A percentile compares a stretch with the other conserved stretches of the same genome.
Conservation (phyloP, 2,329 filamentous ascomycete genomes). For the Nigrospora sphaerica region DNA sequence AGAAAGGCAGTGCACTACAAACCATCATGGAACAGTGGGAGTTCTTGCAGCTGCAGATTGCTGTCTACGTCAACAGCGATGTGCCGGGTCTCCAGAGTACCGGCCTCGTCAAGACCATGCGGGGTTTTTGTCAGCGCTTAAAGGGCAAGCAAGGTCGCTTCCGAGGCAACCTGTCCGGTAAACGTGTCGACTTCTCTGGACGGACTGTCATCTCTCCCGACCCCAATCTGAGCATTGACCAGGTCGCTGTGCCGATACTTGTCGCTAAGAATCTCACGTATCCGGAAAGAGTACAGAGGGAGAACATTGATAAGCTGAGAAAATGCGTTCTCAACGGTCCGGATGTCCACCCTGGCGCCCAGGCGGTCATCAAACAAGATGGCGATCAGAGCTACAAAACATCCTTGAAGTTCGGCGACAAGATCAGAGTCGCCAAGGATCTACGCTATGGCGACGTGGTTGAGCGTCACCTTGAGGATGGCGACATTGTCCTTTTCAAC, state of each 20-base stretch:
- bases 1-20: slow-evolving; percentile 75
- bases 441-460: slow-evolving; percentile 82
- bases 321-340: slow-evolving; percentile 69
- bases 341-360: slow-evolving; percentile 79
- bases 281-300: slow-evolving; percentile 76
- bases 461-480: slow-evolving; percentile 89
- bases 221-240: slow-evolving; percentile 85
- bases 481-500: slow-evolving; percentile 95
- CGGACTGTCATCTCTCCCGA: slow-evolving; percentile 97
- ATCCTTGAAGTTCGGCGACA: slow-evolving; percentile 68
- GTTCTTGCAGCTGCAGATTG: slow-evolving; percentile 88
- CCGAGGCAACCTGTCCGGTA: slow-evolving; percentile 92
- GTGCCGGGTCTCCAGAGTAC: slow-evolving; percentile 86
- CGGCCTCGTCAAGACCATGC: slow-evolving; percentile 79
- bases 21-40: slow-evolving; percentile 99
- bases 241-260: slow-evolving; percentile 83
- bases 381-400: slow-evolving; percentile 54
- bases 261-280: slow-evolving; percentile 98
- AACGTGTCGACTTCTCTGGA: slow-evolving; percentile 97
- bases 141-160: slow-evolving; percentile 98
- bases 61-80: slow-evolving; percentile 97
- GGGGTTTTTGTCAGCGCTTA: slow-evolving; percentile 88
- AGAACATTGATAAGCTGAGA: slow-evolving; percentile 79
- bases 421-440: slow-evolving; percentile 63
- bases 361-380: slow-evolving; percentile 67